phyloP scores from a whole-genome alignment of 805 yeast species.

The Metschnikowia proteae region DNA sequence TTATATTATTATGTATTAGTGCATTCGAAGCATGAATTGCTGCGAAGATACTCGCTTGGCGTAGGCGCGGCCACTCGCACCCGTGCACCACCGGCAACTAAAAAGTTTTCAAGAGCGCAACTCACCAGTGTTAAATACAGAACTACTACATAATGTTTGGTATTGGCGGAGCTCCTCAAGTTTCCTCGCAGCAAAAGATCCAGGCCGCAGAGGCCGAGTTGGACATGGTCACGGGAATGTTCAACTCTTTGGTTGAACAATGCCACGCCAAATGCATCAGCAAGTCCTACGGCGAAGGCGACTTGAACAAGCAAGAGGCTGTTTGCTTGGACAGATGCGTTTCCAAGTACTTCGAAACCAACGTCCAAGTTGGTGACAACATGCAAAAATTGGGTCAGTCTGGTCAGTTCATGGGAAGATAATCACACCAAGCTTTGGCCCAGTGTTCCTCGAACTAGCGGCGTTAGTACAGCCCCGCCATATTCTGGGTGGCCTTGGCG shows the following conservation, averaged over 20 bases:
- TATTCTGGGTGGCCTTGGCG: background rate
- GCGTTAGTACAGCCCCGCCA: background rate
- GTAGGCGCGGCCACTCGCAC: slow-evolving; percentile 1
- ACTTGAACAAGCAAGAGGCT: slow-evolving; percentile 73
- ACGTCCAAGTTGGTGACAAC: slow-evolving; percentile 87
- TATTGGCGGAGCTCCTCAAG: slow-evolving; percentile 67
- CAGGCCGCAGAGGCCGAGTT: slow-evolving; percentile 95
- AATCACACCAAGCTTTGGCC: slow-evolving; percentile 4
- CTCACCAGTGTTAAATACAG: background rate
- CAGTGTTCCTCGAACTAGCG: background rate
- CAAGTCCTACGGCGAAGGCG: slow-evolving; percentile 64
- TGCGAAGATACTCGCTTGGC: background rate
- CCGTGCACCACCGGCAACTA: slow-evolving; percentile 11
- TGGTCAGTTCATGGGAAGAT: slow-evolving; percentile 46
- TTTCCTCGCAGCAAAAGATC: slow-evolving; percentile 70
- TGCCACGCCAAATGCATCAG: slow-evolving; percentile 85
- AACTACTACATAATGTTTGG: slow-evolving; percentile 54
- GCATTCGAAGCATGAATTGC: background rate
- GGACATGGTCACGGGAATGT: slow-evolving; percentile 97
- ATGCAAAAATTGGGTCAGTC: slow-evolving; percentile 47
- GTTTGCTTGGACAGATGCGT: slow-evolving; percentile 94
- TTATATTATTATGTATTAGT: background rate
- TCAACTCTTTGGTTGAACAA: slow-evolving; percentile 82
- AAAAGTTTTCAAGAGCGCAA: slow-evolving; percentile 14
- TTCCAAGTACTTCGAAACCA: slow-evolving; percentile 88